A percentile compares a stretch with the other conserved stretches of the same genome.
Evolutionary conservation across 805 yeast genomes (phyloP).

Genomic region (Vanderwaltozyma tropicalis): DNA sequence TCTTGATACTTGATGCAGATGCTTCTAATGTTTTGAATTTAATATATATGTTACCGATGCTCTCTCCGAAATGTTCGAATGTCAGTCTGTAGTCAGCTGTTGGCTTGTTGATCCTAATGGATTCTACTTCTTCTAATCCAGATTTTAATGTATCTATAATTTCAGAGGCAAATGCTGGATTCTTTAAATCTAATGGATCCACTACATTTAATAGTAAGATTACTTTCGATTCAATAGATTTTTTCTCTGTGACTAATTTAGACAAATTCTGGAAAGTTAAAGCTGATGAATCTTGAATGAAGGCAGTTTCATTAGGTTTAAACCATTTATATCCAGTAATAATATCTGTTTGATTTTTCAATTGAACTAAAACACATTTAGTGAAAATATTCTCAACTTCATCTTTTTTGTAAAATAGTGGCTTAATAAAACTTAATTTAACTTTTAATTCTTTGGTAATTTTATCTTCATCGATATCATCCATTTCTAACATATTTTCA

Average conservation of each 20-base stretch:
- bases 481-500: constrained; percentile 2
- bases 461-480: constrained; percentile 2
- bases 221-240: constrained; percentile 31
- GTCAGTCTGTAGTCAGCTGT: constrained; percentile 34
- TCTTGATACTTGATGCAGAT: constrained; percentile 46
- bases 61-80: constrained; percentile 37
- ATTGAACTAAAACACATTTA: constrained; percentile 18
- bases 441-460: constrained; percentile 6
- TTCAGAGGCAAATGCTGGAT: constrained; percentile 38
- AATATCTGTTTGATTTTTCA: constrained; percentile 2
- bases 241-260: constrained; percentile 25
- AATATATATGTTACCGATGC: constrained; percentile 63
- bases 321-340: constrained; percentile 6
- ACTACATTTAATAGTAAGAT: constrained; percentile 58
- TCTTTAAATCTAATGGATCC: constrained; percentile 51
- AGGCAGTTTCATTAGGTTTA: constrained; percentile 15
- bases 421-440: constrained; percentile 4
- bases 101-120: constrained; percentile 55
- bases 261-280: constrained; percentile 30
- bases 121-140: constrained; percentile 33
- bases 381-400: constrained; percentile 6
- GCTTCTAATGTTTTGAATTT: constrained; percentile 44
- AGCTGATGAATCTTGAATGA: constrained; percentile 12
- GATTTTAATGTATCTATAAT: constrained; percentile 40
- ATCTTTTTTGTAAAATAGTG: constrained; percentile 3